Evolutionary conservation across 1,284 basidiomycete genomes (phyloP), one percentile per base, ranked within the genome.

Genomic region (Moesziomyces antarcticus): DNA sequence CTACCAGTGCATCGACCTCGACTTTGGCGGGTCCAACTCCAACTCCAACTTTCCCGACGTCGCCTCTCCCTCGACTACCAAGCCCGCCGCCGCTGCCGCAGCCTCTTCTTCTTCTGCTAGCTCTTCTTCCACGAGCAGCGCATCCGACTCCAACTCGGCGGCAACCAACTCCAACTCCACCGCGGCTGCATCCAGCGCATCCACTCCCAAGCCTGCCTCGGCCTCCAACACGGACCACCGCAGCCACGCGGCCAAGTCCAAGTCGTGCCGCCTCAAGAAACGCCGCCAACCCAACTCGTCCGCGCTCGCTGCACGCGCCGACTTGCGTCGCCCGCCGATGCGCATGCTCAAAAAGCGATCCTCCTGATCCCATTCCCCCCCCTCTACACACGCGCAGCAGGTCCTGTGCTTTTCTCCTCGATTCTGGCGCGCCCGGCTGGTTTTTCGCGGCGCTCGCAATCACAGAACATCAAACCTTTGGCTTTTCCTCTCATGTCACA

Each of bases 1-100:
- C 44, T 74, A 74, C 63, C 67, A 74, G 44, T 74, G 72, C 47
- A 51, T 74, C 46, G 72, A 74, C 49, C 67, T 74, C 48, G 63
- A 74, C 51, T 74, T 74, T 61, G 72, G 59, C 30, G 65, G 58
- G 25, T 27, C 6, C 41, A 30, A 16, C 1, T 27, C 25, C 25
- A 54, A 22, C 48, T 45, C 37, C 14, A 16, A 20, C 50, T 22
- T 27, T 52, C 22, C 22, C 30, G 3, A 40, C 51, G 20, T 49
- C 60, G 24, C 43, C 24, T 40, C 49, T n/a, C n/a, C n/a, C 25
- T 42, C 63, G 14, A 20, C 56, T 3, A 35, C 33, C 52, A 27
- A 41, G 25, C 45, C 62, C 20, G 47, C 21, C 24, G n/a, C 8
- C 40, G 47, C 21, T 37, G n/a, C 8, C 40, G 16, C 21, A 2